phyloP scores from a whole-genome alignment of 140 eudicot genomes.

The Oenanthe javanica region DNA sequence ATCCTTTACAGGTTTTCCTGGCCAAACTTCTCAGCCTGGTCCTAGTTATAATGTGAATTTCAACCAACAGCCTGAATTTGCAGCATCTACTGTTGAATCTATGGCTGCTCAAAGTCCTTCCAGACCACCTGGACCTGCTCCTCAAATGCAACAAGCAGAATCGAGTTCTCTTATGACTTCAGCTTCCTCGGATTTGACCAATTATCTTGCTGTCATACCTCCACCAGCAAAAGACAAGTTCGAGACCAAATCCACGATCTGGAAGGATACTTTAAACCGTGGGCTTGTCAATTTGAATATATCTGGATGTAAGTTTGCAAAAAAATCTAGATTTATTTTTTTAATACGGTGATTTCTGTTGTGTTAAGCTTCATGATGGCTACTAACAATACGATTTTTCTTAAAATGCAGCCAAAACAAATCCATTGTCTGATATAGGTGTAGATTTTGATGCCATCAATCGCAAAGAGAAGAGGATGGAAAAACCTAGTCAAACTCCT shows the following conservation, averaged over 20 bases:
- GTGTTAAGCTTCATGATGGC: background rate
- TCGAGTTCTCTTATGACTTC: constrained; percentile 23
- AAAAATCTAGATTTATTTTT: background rate
- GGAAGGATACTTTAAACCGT: constrained; percentile 97
- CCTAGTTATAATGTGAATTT: constrained; percentile 34
- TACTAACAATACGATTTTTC: background rate
- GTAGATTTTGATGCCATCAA: constrained; percentile 90
- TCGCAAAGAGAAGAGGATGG: constrained; percentile 93
- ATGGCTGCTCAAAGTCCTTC: constrained; percentile 23
- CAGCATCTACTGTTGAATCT: constrained; percentile 22
- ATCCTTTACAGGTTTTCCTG: constrained; percentile 25
- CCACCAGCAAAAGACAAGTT: constrained; percentile 67
- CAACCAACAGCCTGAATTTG: constrained; percentile 26
- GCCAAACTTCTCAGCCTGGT: constrained; percentile 27
- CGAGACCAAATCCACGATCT: constrained; percentile 85
- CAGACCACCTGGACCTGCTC: constrained; percentile 22
- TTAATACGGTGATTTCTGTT: background rate
- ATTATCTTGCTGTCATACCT: constrained; percentile 53
- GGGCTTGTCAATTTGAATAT: constrained; percentile 89
- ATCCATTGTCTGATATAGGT: constrained; percentile 82
- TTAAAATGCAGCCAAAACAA: constrained; percentile 72
- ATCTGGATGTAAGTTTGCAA: constrained; percentile 68
- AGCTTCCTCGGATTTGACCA: constrained; percentile 30
- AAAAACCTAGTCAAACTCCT: constrained; percentile 64
- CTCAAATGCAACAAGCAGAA: constrained; percentile 22